phyloP scores from a whole-genome alignment of 2,329 filamentous ascomycete species.

The Apiospora hydei region DNA sequence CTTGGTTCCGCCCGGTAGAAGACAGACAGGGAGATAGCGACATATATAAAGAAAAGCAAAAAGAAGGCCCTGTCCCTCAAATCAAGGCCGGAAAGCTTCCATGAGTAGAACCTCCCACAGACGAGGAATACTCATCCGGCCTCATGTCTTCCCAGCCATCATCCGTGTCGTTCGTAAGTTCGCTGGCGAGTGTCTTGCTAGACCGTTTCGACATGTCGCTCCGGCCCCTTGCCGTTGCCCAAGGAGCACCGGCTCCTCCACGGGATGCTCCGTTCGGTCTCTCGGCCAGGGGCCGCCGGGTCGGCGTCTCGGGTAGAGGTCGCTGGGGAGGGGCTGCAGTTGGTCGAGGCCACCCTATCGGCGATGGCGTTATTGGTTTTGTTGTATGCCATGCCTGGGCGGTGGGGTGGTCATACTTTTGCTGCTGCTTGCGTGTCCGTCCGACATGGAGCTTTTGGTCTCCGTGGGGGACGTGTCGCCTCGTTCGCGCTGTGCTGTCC shows the following conservation, averaged over 20 bases:
- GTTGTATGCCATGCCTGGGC: neutral
- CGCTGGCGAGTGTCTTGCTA: conserved; percentile 21
- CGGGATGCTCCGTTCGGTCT: conserved; percentile 18
- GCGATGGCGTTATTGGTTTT: neutral
- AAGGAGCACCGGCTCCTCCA: neutral
- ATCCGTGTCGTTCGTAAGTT: conserved; percentile 20
- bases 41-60: neutral
- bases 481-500: neutral
- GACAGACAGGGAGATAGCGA: neutral
- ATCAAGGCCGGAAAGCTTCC: conserved; percentile 26
- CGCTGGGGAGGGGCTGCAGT: neutral
- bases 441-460: neutral
- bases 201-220: conserved; percentile 18
- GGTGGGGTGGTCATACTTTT: neutral
- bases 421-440: conserved; percentile 5
- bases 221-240: neutral
- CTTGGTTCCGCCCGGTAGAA: neutral
- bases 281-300: conserved; percentile 24
- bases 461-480: neutral
- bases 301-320: conserved; percentile 26
- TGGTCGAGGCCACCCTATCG: conserved; percentile 23
- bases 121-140: conserved; percentile 18
- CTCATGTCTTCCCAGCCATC: conserved; percentile 28
- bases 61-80: neutral
- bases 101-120: neutral